Conservation (phyloP, 1,139 yeast genomes). For the Hansenula anomala region DNA sequence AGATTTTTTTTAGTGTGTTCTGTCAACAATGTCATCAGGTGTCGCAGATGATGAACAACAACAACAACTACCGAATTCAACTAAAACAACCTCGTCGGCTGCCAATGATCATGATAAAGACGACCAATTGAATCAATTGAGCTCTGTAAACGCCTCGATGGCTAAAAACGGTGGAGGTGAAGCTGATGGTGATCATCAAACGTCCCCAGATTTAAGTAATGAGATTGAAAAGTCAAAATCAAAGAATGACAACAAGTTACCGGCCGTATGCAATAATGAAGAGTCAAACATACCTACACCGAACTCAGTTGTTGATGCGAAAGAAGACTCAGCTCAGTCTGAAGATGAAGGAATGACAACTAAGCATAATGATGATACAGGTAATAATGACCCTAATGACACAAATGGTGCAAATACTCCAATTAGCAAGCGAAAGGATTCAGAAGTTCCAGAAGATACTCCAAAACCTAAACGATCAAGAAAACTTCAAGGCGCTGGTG, state of each 20-base stretch:
- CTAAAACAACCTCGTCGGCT: no score
- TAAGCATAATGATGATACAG: background rate
- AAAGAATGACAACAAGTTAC: no score
- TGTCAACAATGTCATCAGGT: conserved; percentile 3
- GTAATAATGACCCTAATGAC: background rate
- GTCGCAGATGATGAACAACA: background rate
- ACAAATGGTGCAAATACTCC: background rate
- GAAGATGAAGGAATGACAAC: background rate
- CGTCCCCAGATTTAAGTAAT: no score
- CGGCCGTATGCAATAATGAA: background rate
- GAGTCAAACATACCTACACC: conserved; percentile 1
- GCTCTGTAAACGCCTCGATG: no score
- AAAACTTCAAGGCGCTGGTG: conserved; percentile 21
- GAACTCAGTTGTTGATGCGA: background rate
- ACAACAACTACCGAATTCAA: background rate
- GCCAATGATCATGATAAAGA: no score
- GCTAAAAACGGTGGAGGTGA: no score
- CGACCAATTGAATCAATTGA: no score
- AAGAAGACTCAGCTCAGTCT: background rate
- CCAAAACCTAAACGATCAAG: conserved; percentile 15
- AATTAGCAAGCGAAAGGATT: conserved; percentile 1
- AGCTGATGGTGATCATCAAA: no score
- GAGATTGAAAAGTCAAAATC: no score
- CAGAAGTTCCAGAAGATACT: background rate
- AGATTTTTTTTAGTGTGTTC: no score